A percentile compares a stretch with the other conserved stretches of the same genome.
These are phyloP conservation scores for Carallia brachiata DNA, from an alignment of 345 rosid genomes.

Conservation along the genomic window DNA sequence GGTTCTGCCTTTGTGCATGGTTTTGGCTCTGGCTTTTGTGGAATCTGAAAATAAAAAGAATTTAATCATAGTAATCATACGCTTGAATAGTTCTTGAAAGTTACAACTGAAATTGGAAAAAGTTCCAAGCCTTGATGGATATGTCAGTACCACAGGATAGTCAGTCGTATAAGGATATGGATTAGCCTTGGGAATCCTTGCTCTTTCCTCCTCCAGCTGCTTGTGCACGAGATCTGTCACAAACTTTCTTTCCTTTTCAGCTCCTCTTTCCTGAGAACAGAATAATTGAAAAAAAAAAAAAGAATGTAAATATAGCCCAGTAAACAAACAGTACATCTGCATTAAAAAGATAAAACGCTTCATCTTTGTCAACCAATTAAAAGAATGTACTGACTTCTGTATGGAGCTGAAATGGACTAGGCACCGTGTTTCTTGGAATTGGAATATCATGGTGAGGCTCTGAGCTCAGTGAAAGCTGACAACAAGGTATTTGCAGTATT, in stretches of 20 bases:
- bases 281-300: not conserved
- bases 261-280: slow-evolving; percentile 78
- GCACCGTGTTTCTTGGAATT: slow-evolving; percentile 66
- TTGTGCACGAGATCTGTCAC: slow-evolving; percentile 53
- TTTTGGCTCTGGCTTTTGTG: slow-evolving; percentile 84
- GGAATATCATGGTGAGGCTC: slow-evolving; percentile 57
- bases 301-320: not conserved
- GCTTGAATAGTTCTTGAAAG: no score
- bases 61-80: no score
- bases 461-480: slow-evolving; percentile 80
- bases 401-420: slow-evolving; percentile 81
- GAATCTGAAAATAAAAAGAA: slow-evolving; percentile 48
- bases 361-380: no score
- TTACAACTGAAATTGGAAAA: no score
- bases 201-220: slow-evolving; percentile 68
- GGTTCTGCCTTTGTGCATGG: slow-evolving; percentile 80
- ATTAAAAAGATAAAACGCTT: no score
- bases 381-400: slow-evolving; percentile 58
- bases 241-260: slow-evolving; percentile 70
- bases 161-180: slow-evolving; percentile 97
- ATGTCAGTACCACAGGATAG: slow-evolving; percentile 19
- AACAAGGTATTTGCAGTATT: not conserved
- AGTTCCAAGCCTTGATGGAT: no score
- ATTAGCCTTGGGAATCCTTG: slow-evolving; percentile 74
- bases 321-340: not conserved